Conservation (phyloP, 352 stramenopile genomes). For the Globisporangium yorkense region DNA sequence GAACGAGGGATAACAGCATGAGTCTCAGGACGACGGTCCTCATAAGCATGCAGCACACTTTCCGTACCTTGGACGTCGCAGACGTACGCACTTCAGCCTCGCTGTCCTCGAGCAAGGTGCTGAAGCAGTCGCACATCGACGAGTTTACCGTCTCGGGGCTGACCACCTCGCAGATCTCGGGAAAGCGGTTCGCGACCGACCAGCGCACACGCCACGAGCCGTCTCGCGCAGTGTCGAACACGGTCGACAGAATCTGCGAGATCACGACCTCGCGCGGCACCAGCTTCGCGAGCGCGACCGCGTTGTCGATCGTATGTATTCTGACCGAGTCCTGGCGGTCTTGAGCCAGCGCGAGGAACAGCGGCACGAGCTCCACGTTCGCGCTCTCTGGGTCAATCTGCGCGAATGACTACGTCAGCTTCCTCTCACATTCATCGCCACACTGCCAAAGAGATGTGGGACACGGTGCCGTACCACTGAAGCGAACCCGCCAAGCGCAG, state of each 20-base stretch:
- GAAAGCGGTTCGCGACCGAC: conserved; percentile 96
- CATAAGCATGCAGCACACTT: not conserved
- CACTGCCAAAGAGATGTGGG: too few relatives aligned
- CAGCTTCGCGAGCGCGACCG: conserved; percentile 90
- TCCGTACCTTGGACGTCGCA: conserved; percentile 89
- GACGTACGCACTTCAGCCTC: conserved; percentile 96
- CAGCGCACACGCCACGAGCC: conserved; percentile 98
- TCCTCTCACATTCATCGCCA: not conserved
- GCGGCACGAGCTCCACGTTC: conserved; percentile 69
- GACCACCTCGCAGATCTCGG: conserved; percentile 89
- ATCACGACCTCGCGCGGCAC: conserved; percentile 63
- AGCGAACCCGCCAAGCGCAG: conserved; percentile 87
- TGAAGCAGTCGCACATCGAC: conserved; percentile 84
- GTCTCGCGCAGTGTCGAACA: conserved; percentile 91
- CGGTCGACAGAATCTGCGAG: conserved; percentile 83
- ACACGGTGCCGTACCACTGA: conserved; percentile 26
- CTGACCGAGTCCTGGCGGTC: conserved; percentile 96
- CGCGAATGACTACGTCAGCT: not conserved
- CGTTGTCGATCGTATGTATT: conserved; percentile 97
- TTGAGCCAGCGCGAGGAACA: conserved; percentile 78
- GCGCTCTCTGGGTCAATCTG: conserved; percentile 63
- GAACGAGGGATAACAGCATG: not conserved
- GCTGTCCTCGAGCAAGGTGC: conserved; percentile 94
- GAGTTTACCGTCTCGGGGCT: conserved; percentile 59
- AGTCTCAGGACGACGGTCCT: not conserved